These are phyloP conservation scores for Exobasidium rhododendri DNA, from an alignment of 1,284 basidiomycete genomes.

Conservation along the genomic window DNA sequence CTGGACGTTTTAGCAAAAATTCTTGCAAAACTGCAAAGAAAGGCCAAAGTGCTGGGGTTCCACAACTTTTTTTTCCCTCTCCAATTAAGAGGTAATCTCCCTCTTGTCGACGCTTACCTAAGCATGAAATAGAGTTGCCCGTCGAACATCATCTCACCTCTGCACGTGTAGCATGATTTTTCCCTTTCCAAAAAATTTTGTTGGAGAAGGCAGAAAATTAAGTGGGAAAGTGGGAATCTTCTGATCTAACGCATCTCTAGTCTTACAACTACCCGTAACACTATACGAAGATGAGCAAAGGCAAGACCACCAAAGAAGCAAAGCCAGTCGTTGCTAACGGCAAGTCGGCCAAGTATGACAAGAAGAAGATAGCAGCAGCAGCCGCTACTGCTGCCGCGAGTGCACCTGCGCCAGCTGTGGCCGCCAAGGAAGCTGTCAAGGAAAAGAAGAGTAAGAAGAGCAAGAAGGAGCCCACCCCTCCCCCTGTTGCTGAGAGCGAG, in stretches of 20 bases:
- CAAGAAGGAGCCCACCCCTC: conserved; percentile 38
- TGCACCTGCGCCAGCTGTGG: conserved; percentile 24
- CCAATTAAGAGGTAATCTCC: background rate
- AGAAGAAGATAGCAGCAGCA: conserved; percentile 25
- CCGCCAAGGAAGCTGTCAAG: conserved; percentile 30
- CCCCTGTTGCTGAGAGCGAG: conserved; percentile 14
- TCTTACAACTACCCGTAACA: too few relatives aligned
- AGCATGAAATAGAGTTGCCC: too few relatives aligned
- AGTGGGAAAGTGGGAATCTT: too few relatives aligned
- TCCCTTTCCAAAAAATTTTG: too few relatives aligned
- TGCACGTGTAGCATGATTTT: too few relatives aligned
- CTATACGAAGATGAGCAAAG: background rate
- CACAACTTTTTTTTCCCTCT: background rate
- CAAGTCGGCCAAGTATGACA: conserved; percentile 26
- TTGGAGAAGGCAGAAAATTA: too few relatives aligned
- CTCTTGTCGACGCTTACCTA: too few relatives aligned
- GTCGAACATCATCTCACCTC: too few relatives aligned
- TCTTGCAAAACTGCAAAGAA: too few relatives aligned
- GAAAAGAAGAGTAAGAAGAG: conserved; percentile 26
- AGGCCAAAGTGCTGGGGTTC: too few relatives aligned
- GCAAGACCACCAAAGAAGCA: background rate
- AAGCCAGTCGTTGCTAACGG: conserved; percentile 8
- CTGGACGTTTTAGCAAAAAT: background rate
- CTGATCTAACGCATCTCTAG: background rate
- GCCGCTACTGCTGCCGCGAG: too few relatives aligned